Evolutionary conservation across 352 stramenopile species (phyloP), one percentile per base, ranked within the genome.

Genomic region (Poterioochromonas sp.): DNA sequence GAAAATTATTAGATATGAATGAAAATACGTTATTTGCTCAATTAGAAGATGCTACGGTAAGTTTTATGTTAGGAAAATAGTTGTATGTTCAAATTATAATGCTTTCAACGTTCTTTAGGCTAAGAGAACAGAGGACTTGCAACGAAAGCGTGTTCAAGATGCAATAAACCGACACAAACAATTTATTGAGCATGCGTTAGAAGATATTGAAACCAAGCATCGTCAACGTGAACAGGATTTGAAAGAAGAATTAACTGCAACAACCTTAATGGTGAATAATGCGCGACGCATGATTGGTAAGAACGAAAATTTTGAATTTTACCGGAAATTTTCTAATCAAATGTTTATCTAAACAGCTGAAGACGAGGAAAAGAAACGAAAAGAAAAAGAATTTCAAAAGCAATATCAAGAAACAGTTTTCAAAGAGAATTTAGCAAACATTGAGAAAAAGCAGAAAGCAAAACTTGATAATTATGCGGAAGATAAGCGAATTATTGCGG

Each of bases 111-210:
- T 62, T 22, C 26, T 62, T 22, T 62, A 62, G 34, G 62, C 62
- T 22, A 71, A 71, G 26, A 8, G 34, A 47, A 44, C n/a, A 26
- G 62, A 71, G 41, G 62, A 71, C 32, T 47, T 71, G 32, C 29
- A 71, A 29, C 39, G 41, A 29, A 22, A 40, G 15, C 62, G 62
- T 44, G 26, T 29, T 29, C 1, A 44, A 47, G 39, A 71, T 44
- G 62, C 62, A 5, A 71, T 40, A 41, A 41, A 71, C 5, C 15
- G 62, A 47, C 62, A 71, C 32, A 71, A 44, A 47, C 62, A 71
- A 44, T 71, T 71, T 29, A 47, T 71, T 22, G 29, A 8, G 34
- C 5, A 71, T 44, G 62, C 62, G 2, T 32, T 71, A 29, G 62
- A 71, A 71, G 62, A 71, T 29, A 47, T 71, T 22, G 18, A 12